These are phyloP conservation scores for Zychaea mexicana DNA, from an alignment of 371 early-diverging fungal genomes.

Conservation along the genomic window DNA sequence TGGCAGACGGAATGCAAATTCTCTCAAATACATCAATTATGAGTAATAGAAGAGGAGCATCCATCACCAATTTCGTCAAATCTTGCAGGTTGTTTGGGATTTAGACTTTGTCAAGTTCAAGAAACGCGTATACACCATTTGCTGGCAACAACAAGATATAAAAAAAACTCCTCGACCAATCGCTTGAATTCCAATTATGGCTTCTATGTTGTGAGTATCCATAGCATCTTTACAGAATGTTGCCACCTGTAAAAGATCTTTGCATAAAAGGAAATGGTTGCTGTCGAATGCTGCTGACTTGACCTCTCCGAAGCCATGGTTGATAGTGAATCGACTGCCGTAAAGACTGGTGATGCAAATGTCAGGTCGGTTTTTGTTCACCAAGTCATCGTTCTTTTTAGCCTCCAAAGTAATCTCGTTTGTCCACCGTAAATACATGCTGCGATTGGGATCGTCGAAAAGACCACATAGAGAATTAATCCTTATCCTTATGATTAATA, in stretches of 20 bases:
- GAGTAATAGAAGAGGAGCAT: too few species aligned
- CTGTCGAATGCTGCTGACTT: constrained; percentile 13
- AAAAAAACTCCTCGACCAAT: not conserved
- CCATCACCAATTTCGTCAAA: too few species aligned
- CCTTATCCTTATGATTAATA: too few species aligned
- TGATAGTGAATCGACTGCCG: not conserved
- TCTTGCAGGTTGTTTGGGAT: too few species aligned
- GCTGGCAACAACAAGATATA: too few species aligned
- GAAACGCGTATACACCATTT: too few species aligned
- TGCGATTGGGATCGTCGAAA: too few species aligned
- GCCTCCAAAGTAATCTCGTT: not conserved
- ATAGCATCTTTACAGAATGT: constrained; percentile 28
- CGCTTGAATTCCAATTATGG: constrained; percentile 16
- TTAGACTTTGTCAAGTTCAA: too few species aligned
- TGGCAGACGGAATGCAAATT: too few species aligned
- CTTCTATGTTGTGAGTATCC: constrained; percentile 24
- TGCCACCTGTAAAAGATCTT: constrained; percentile 23
- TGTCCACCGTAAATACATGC: too few species aligned
- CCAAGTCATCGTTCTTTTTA: not conserved
- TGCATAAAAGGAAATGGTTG: constrained; percentile 22
- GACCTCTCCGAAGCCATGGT: constrained; percentile 28
- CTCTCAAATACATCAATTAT: too few species aligned
- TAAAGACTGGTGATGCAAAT: not conserved
- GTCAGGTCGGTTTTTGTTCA: not conserved
- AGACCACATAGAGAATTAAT: too few species aligned